Evolutionary conservation across 345 rosid species (phyloP), one percentile per base, ranked within the genome.

Genomic region (Citropsis articulata): DNA sequence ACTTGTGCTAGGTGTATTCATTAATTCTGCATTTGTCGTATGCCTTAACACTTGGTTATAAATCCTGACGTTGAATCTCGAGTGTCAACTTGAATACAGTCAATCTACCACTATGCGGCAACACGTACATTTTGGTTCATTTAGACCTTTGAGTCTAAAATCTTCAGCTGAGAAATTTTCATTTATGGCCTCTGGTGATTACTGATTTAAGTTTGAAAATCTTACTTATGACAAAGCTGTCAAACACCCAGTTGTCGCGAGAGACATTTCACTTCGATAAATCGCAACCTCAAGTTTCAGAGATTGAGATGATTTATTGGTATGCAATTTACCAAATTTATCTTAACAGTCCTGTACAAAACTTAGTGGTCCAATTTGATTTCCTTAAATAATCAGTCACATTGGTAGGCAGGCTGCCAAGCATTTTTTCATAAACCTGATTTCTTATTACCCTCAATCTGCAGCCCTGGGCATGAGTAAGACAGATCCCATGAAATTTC

Each of bases 401-500:
- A 21, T 13, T 53, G 68, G 25, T 69, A 14, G 76, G 40, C 22
- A 50, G 73, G 50, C 59, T 75, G 24, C 22, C 42, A 13, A 31
- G 9, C 55, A 59, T 6, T 40, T 48, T 48, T 61, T 72, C 66
- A 25, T 65, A 12, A 31, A 59, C 33, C 38, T 40, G 38, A n/a
- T 14, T 73, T 78, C 42, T 72, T 66, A 72, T 38, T 5, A 35
- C 53, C 72, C 80, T 61, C 71, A 21, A 21, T 30, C 69, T 36
- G 13, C n/a, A 69, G 75, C 57, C 16, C 57, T 66, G 25, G 22
- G 30, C 68, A 65, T 65, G 71, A 82, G 57, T 22, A 45, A 69
- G 81, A 82, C 78, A 77, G 65, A 72, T 42, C 19, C 82, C 61
- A 31, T 62, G 45, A 18, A 50, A 60, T 48, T 40, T 75, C 45